Base-by-base conservation (phyloP, 371 early-diverging fungal genomes). In the Mortierella sp. region DNA sequence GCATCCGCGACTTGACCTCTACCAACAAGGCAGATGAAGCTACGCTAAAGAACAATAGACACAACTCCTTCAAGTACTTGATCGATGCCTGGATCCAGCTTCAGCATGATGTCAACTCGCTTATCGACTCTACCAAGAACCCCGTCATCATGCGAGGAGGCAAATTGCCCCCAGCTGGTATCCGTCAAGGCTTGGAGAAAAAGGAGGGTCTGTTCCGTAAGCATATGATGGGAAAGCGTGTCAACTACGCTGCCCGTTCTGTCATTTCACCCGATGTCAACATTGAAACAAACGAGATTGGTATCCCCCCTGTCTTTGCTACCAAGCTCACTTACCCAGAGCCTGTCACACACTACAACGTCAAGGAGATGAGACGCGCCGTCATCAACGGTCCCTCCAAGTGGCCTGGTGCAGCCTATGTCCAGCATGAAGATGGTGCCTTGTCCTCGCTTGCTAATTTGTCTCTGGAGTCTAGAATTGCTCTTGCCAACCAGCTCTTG, bases 191-290 rank as follows among this genome's bases (percentile, higher is more conserved):
- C 12, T 87, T 99, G 61, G 99, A 99, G 87, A 99, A 99, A 95
- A 99, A 99, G 90, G 99, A 99, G 84, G 99, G 99, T 77, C 87
- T 99, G 55, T 99, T 99, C 91, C 90, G 99, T 66, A 98, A 96
- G 88, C 98, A 99, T 86, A 99, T 99, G 96, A 99, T 99, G 99
- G 99, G 99, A 66, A 99, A 99, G 88, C 95, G 99, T 86, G 99
- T 99, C 84, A 99, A 99, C 89, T 99, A 94, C 85, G 97, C 99
- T 11, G 99, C 99, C n/a, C 93, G 99, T 69, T 96, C 97, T 51
- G 99, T 99, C 68, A 99, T 99, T 78, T 97, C 98, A 26, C 99
- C 99, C 3, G 99, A 99, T 87, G 99, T 99, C 4, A 96, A 97
- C 77, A 94, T 99, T 62, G 99, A 98, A 73, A 98, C 99, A 11